Conservation (phyloP, 805 yeast species). For the Schizosaccharomyces osmophilus region DNA sequence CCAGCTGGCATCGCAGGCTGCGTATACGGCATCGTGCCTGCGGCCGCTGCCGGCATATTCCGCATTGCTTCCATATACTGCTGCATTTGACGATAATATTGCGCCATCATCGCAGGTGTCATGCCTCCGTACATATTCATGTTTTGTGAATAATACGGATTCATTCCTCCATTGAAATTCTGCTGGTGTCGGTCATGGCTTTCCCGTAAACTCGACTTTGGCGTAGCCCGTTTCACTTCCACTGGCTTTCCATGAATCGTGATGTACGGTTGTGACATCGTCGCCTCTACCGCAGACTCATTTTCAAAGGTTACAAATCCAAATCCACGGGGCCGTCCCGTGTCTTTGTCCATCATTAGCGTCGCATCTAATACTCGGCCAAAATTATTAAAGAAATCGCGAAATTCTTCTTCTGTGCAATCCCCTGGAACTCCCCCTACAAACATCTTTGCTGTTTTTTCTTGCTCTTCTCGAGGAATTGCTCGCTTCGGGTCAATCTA, state of each 20-base stretch:
- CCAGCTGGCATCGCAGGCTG: background rate
- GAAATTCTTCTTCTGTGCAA: slow-evolving; percentile 76
- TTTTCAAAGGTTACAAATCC: slow-evolving; percentile 91
- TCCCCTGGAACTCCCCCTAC: slow-evolving; percentile 93
- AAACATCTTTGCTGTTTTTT: slow-evolving; percentile 83
- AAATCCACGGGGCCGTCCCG: slow-evolving; percentile 90
- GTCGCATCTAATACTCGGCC: slow-evolving; percentile 89
- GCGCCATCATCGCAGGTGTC: slow-evolving; percentile 20
- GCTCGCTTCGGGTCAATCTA: slow-evolving; percentile 87
- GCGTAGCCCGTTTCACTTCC: slow-evolving; percentile 23
- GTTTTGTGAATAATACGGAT: slow-evolving; percentile 3
- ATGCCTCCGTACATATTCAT: slow-evolving; percentile 10
- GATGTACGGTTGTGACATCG: slow-evolving; percentile 56
- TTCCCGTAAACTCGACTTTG: slow-evolving; percentile 12
- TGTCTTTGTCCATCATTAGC: slow-evolving; percentile 88
- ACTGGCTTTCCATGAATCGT: slow-evolving; percentile 49
- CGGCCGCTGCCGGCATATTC: background rate
- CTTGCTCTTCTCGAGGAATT: slow-evolving; percentile 91
- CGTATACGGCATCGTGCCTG: background rate
- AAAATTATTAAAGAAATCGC: slow-evolving; percentile 60
- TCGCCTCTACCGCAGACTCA: slow-evolving; percentile 79
- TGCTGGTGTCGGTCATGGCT: slow-evolving; percentile 1
- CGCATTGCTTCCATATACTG: slow-evolving; percentile 17
- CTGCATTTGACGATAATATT: slow-evolving; percentile 19
- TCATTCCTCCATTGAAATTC: slow-evolving; percentile 3